phyloP scores from a whole-genome alignment of 495 filamentous ascomycete species.

The Aspergillus hancockii region DNA sequence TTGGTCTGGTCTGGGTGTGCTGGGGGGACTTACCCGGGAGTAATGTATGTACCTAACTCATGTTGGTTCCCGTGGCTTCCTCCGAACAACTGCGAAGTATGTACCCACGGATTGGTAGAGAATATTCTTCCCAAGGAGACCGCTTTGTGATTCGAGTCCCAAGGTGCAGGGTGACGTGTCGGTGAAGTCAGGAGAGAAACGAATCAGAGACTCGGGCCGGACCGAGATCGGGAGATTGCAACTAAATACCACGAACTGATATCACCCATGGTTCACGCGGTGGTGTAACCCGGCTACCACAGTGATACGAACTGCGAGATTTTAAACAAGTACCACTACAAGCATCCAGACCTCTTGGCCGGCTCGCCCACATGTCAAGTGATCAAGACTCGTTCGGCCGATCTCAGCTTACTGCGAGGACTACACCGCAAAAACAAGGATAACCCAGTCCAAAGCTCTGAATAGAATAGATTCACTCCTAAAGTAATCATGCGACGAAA shows the following conservation, averaged over 20 bases:
- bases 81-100: no score
- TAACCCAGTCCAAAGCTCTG: neutral
- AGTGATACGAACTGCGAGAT: neutral
- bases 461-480: neutral
- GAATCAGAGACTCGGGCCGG: neutral
- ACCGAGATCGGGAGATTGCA: neutral
- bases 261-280: neutral
- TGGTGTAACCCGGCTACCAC: neutral
- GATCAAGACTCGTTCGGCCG: neutral
- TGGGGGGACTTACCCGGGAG: no score
- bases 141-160: no score
- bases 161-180: neutral
- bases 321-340: neutral
- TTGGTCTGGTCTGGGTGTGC: no score
- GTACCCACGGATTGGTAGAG: no score
- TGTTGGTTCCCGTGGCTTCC: no score
- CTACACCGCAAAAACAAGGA: neutral
- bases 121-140: no score
- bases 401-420: neutral
- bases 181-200: neutral
- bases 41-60: no score
- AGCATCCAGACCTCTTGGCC: slow-evolving; percentile 2
- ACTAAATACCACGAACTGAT: neutral
- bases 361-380: neutral
- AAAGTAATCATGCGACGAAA: neutral